These are phyloP conservation scores for Baeospora myosura DNA, from an alignment of 1,284 basidiomycete genomes.

Conservation along the genomic window DNA sequence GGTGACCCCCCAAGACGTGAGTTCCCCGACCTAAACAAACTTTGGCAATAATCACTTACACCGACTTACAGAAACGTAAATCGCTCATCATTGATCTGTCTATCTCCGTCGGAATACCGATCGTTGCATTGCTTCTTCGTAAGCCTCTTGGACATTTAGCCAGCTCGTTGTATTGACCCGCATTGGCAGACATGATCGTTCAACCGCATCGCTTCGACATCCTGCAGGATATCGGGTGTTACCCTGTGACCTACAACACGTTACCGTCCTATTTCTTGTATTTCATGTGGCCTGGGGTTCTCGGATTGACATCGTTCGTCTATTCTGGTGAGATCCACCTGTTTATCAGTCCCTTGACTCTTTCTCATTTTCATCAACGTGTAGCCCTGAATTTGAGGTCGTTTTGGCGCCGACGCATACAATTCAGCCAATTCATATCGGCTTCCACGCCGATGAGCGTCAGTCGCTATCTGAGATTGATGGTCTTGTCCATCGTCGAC, in stretches of 20 bases:
- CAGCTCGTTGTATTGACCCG: no score
- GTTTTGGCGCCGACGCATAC: conserved; percentile 21
- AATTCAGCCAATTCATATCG: conserved; percentile 33
- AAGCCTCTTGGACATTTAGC: no score
- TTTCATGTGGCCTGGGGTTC: conserved; percentile 30
- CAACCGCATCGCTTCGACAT: conserved; percentile 53
- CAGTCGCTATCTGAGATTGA: conserved; percentile 50
- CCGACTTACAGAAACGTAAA: conserved; percentile 41
- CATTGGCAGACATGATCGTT: conserved; percentile 38
- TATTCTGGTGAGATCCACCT: conserved; percentile 29
- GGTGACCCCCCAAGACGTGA: conserved; percentile 4
- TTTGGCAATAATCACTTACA: no score
- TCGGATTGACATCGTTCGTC: conserved; percentile 32
- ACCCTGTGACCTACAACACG: conserved; percentile 35
- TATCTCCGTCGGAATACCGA: conserved; percentile 44
- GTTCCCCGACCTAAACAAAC: no score
- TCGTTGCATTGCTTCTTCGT: conserved; percentile 47
- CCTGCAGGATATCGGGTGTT: conserved; percentile 50
- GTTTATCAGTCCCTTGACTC: neutral
- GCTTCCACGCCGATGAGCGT: conserved; percentile 14
- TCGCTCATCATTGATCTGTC: conserved; percentile 37
- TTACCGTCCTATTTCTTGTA: conserved; percentile 34
- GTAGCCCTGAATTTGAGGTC: neutral
- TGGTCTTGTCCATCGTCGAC: conserved; percentile 46
- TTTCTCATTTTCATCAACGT: neutral